Evolutionary conservation across 2,329 filamentous ascomycete species (phyloP), one percentile per base, ranked within the genome.

Genomic region (Xylariaceae sp.): DNA sequence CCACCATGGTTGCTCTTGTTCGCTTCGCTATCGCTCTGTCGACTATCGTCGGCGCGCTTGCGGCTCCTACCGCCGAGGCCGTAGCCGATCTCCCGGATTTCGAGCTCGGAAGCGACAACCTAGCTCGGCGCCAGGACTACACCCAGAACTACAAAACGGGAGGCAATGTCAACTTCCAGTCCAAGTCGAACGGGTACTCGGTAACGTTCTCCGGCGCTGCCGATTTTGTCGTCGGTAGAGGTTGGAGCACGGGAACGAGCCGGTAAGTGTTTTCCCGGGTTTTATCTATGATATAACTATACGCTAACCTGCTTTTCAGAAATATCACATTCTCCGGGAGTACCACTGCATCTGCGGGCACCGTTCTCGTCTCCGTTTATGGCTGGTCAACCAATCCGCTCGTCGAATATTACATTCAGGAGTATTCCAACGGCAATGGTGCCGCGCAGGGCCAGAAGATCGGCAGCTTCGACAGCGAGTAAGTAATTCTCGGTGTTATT

Each of bases 91-190:
- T 29, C 7, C 43, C 43, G 5, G 43, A 46, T 19, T 33, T 46
- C 26, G 23, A 46, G n/a, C 6, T 46, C 28, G 43, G 43, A 14
- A 14, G 8, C 7, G 11, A 17, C 28, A 24, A 41, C 21, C 43
- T 46, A 6, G 43, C 43, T 11, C 43, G 45, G 6, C 45, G 45
- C 16, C 26, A 48, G 31, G 45, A 48, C 26, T 48, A 48, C 45
- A 48, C 45, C 11, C 31, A 48, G 28, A 48, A 48, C 29, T 48
- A 24, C 28, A 48, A 34, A 26, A 37, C 28, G 6, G 31, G 28
- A 19, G 45, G 31, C 45, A 36, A 36, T 23, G 19, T 48, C 17
- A 24, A 48, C 26, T 34, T 48, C 45, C 8, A 19, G 28, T 28
- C 45, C 17, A 14, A 24, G 4, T 34, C 31, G 16, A 46, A 33